A percentile compares a stretch with the other conserved stretches of the same genome.
Conservation (phyloP, 176 grass and related monocot genomes). For the Thalia dealbata region DNA sequence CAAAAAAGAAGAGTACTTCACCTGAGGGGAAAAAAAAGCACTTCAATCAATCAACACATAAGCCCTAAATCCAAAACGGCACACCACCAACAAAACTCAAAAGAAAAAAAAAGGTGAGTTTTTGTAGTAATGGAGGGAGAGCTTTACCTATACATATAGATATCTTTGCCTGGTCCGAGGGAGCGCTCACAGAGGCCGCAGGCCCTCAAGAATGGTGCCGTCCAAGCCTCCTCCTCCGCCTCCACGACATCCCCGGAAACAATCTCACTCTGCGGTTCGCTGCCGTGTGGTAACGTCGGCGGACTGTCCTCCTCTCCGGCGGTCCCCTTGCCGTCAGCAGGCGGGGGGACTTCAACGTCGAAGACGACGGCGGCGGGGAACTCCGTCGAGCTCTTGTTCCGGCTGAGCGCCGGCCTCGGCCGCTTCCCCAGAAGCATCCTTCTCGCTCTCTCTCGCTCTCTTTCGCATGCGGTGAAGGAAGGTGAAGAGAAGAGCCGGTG, state of each 20-base stretch:
- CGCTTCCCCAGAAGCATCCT: constrained; percentile 54
- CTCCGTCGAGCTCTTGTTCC: constrained; percentile 43
- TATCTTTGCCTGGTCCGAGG: constrained; percentile 74
- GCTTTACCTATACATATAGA: constrained; percentile 85
- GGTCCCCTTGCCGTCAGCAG: background rate
- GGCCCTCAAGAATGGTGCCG: constrained; percentile 63
- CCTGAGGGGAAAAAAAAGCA: too few relatives aligned
- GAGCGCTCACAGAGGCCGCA: constrained; percentile 81
- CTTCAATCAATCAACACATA: background rate
- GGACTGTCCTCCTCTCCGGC: constrained; percentile 30
- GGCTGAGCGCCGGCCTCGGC: constrained; percentile 33
- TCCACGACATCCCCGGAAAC: too few relatives aligned
- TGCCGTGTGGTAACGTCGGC: constrained; percentile 1
- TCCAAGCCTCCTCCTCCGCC: constrained; percentile 25
- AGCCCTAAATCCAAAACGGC: background rate
- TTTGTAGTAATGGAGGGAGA: background rate
- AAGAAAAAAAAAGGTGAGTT: background rate
- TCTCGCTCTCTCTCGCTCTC: background rate
- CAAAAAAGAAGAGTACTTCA: too few relatives aligned
- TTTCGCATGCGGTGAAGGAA: constrained; percentile 4
- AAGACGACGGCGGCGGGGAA: constrained; percentile 3
- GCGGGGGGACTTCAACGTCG: constrained; percentile 20
- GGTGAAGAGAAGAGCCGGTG: background rate
- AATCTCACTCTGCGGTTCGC: too few relatives aligned
- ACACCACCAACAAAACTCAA: background rate